Conservation (phyloP, 495 filamentous ascomycete species). For the Astrocystis sublimbata region DNA sequence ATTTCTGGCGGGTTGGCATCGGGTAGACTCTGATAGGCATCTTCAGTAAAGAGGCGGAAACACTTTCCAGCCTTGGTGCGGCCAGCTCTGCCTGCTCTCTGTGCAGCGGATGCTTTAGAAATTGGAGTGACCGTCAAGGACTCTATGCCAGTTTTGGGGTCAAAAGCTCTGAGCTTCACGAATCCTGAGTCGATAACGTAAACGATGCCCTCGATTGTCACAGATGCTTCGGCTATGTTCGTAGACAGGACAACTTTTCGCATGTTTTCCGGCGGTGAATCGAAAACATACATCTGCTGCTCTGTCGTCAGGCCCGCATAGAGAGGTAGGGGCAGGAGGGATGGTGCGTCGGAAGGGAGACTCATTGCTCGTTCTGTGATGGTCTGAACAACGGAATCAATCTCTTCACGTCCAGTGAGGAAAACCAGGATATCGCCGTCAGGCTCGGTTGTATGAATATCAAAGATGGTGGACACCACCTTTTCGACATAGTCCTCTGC, state of each 20-base stretch:
- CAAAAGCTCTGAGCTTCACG: conserved; percentile 87
- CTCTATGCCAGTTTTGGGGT: conserved; percentile 86
- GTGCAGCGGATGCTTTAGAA: conserved; percentile 89
- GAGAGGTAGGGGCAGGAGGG: conserved; percentile 76
- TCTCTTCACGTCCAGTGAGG: conserved; percentile 91
- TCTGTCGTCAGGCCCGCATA: conserved; percentile 89
- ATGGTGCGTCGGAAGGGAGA: conserved; percentile 68
- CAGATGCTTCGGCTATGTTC: conserved; percentile 93
- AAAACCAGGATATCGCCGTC: conserved; percentile 92
- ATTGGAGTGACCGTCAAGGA: conserved; percentile 83
- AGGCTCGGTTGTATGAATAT: conserved; percentile 86
- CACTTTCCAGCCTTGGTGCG: conserved; percentile 93
- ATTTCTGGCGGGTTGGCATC: conserved; percentile 86
- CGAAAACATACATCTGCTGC: conserved; percentile 91
- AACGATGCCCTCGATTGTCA: conserved; percentile 91
- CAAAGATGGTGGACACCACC: conserved; percentile 84
- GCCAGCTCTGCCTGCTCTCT: conserved; percentile 89
- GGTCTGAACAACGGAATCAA: conserved; percentile 75
- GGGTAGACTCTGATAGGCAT: conserved; percentile 65
- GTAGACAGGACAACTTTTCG: conserved; percentile 93
- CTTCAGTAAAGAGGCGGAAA: conserved; percentile 88
- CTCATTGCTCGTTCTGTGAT: conserved; percentile 76
- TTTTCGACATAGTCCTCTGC: conserved; percentile 87
- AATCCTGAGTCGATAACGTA: conserved; percentile 93
- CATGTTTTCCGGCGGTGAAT: conserved; percentile 77